phyloP scores from a whole-genome alignment of 345 rosid genomes.

The Pistacia atlantica region DNA sequence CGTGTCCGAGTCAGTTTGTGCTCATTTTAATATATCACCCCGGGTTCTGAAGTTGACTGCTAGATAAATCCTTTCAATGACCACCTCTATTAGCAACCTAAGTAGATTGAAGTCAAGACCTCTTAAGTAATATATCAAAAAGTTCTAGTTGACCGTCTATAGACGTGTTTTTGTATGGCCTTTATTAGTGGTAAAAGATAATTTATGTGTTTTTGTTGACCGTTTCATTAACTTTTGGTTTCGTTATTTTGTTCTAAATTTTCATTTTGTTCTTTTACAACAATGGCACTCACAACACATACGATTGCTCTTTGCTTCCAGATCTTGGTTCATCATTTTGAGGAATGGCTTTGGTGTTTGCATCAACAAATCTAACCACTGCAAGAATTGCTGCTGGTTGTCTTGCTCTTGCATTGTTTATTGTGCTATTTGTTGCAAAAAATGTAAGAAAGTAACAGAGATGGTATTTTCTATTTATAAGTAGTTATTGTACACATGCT shows the following conservation, averaged over 20 bases:
- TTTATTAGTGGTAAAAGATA: too few species aligned
- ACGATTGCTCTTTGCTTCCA: constrained; percentile 29
- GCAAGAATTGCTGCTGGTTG: constrained; percentile 98
- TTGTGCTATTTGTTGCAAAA: constrained; percentile 86
- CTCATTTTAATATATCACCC: too few species aligned
- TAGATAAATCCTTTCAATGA: background rate
- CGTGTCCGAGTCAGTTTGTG: background rate
- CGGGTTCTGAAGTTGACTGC: too few species aligned
- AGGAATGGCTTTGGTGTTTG: constrained; percentile 97
- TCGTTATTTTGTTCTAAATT: background rate
- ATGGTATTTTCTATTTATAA: constrained; percentile 10
- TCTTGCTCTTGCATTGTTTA: constrained; percentile 68
- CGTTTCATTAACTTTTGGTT: background rate
- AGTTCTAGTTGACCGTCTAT: background rate
- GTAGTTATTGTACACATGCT: background rate
- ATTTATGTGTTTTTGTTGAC: background rate
- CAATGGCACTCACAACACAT: background rate
- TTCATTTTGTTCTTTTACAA: background rate
- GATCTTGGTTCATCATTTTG: constrained; percentile 99
- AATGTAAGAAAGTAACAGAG: constrained; percentile 57
- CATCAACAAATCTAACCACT: constrained; percentile 81
- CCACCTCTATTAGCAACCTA: too few species aligned
- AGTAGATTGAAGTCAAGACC: too few species aligned
- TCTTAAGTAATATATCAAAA: background rate
- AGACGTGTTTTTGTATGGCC: background rate